Conservation (phyloP, 2,329 filamentous ascomycete species). For the Fusarium solani-melongenae region DNA sequence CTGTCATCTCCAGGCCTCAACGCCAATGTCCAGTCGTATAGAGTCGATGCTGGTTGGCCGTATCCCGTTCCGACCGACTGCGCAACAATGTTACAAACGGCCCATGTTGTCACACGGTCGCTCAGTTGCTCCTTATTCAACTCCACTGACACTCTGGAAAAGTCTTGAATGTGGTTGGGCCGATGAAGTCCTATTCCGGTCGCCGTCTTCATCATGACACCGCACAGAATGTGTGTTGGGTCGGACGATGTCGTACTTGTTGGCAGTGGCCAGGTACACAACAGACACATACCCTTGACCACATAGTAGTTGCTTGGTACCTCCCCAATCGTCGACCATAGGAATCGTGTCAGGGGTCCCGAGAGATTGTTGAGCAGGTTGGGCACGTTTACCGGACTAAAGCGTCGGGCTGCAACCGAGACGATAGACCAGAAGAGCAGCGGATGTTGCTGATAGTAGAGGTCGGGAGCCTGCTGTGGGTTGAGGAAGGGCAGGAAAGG, state of each 20-base stretch:
- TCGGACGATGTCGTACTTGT: conserved; percentile 85
- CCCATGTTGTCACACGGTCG: conserved; percentile 84
- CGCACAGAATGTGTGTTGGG: conserved; percentile 83
- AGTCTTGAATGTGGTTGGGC: conserved; percentile 85
- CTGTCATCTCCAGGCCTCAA: conserved; percentile 69
- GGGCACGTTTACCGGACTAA: conserved; percentile 65
- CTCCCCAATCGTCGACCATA: conserved; percentile 82
- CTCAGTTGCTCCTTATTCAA: conserved; percentile 82
- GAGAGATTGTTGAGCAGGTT: conserved; percentile 75
- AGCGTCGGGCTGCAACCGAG: conserved; percentile 79
- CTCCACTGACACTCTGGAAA: conserved; percentile 79
- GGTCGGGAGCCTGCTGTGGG: conserved; percentile 72
- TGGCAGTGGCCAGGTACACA: conserved; percentile 85
- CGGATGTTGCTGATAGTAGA: conserved; percentile 80
- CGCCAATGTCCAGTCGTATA: conserved; percentile 80
- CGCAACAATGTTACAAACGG: conserved; percentile 85
- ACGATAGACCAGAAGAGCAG: conserved; percentile 89
- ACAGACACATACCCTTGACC: conserved; percentile 81
- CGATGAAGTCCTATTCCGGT: conserved; percentile 86
- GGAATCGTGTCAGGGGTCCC: conserved; percentile 73
- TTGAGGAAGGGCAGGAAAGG: conserved; percentile 82
- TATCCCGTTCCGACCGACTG: conserved; percentile 86
- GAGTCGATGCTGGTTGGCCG: conserved; percentile 81
- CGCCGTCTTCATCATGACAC: conserved; percentile 88
- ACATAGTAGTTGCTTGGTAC: conserved; percentile 84